These are phyloP conservation scores for Ophiostoma piceae DNA, from an alignment of 2,329 filamentous ascomycete species.

Conservation along the genomic window DNA sequence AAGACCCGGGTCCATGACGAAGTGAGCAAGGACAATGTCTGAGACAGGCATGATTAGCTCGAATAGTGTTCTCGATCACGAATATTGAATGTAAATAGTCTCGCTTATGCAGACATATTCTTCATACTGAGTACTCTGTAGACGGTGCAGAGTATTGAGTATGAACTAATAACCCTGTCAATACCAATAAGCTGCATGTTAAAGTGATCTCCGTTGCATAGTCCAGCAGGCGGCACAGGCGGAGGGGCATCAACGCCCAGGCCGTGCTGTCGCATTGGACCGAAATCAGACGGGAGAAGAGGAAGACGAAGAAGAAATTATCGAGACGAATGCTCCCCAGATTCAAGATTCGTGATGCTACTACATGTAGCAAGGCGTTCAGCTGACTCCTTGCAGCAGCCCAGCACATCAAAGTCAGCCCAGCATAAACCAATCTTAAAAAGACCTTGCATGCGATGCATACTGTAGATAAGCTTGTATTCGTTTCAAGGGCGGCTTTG, in stretches of 20 bases:
- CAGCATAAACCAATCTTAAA: not conserved
- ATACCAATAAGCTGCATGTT: not conserved
- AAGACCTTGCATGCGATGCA: not conserved
- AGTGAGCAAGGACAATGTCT: constrained; percentile 1
- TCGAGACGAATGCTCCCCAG: not conserved
- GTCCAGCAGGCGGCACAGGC: constrained; percentile 16
- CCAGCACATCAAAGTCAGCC: not conserved
- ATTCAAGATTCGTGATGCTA: not conserved
- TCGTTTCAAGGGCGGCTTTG: not conserved
- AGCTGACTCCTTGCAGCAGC: not conserved
- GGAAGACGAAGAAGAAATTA: not conserved
- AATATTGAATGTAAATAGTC: not conserved
- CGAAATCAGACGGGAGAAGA: not conserved
- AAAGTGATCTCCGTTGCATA: constrained; percentile 20
- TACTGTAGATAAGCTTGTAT: not conserved
- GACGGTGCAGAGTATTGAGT: not conserved
- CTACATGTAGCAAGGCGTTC: not conserved
- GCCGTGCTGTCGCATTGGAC: not conserved
- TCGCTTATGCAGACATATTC: not conserved
- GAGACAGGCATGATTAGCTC: not conserved
- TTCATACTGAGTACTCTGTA: not conserved
- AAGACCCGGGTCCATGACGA: not conserved
- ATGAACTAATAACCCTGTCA: constrained; percentile 2
- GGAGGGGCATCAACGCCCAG: not conserved
- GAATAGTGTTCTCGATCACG: not conserved